Evolutionary conservation across 805 yeast species (phyloP).

Genomic region (Pichia sporocuriosa): DNA sequence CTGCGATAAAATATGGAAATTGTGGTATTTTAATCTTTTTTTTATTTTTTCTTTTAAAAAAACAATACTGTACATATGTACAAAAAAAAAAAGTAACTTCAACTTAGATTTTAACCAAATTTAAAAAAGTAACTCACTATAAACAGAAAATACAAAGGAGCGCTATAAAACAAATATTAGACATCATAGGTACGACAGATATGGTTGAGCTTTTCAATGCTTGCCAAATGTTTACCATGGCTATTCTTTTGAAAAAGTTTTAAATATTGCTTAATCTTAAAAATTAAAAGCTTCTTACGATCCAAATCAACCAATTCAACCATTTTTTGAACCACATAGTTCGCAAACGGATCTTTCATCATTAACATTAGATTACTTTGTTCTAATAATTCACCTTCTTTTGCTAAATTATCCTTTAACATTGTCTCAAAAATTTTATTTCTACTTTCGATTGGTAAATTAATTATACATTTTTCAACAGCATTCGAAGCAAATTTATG

Average conservation of each 20-base stretch:
- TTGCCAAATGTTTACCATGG: slow-evolving; percentile 77
- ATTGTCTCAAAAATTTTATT: slow-evolving; percentile 59
- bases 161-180: not conserved
- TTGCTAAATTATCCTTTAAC: slow-evolving; percentile 41
- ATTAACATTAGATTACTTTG: slow-evolving; percentile 71
- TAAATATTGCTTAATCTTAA: slow-evolving; percentile 73
- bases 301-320: slow-evolving; percentile 72
- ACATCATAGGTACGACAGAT: slow-evolving; percentile 40
- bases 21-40: too few species aligned
- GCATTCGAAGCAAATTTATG: slow-evolving; percentile 98
- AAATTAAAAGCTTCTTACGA: slow-evolving; percentile 63
- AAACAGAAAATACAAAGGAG: not conserved
- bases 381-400: slow-evolving; percentile 45
- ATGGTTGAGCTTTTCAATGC: slow-evolving; percentile 66
- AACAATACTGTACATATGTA: not conserved
- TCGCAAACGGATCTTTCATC: slow-evolving; percentile 98
- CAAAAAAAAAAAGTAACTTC: not conserved
- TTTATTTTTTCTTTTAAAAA: too few species aligned
- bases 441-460: slow-evolving; percentile 61
- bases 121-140: not conserved
- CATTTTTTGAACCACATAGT: slow-evolving; percentile 91
- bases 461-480: slow-evolving; percentile 85
- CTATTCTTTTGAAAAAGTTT: slow-evolving; percentile 61
- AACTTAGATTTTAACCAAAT: too few species aligned
- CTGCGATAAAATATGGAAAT: too few species aligned